Conservation (phyloP, 2,329 filamentous ascomycete genomes). For the Didymella pomorum region DNA sequence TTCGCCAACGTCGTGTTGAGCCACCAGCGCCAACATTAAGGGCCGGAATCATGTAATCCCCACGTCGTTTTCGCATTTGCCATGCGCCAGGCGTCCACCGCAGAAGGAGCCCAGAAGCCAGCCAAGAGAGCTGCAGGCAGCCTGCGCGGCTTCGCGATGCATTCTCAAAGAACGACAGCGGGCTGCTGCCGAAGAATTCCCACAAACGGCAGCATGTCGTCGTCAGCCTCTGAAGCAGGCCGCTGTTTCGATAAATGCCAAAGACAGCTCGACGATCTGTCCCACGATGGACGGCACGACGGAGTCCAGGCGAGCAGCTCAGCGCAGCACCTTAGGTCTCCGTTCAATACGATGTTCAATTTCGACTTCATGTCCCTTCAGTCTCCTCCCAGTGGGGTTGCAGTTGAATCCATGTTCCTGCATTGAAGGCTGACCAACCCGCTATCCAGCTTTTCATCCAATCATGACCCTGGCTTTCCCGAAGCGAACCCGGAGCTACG, state of each 20-base stretch:
- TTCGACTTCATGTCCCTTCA: constrained; percentile 9
- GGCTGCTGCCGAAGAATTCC: constrained; percentile 7
- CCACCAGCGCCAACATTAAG: constrained; percentile 14
- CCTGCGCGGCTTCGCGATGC: constrained; percentile 11
- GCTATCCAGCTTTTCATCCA: constrained; percentile 17
- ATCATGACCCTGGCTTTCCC: constrained; percentile 15
- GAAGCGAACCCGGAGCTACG: constrained; percentile 31
- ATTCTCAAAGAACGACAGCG: constrained; percentile 16
- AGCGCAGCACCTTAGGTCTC: constrained; percentile 5
- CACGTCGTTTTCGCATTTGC: constrained; percentile 21
- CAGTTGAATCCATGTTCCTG: constrained; percentile 24
- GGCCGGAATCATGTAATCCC: constrained; percentile 9
- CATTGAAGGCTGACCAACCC: constrained; percentile 22
- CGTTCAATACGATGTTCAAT: constrained; percentile 17
- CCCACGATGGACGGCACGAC: constrained; percentile 1
- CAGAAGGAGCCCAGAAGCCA: constrained; percentile 20
- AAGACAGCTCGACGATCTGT: constrained; percentile 1
- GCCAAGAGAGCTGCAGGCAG: constrained; percentile 14
- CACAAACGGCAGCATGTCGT: constrained; percentile 4
- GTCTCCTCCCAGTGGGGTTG: constrained; percentile 17
- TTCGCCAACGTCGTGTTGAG: constrained; percentile 18
- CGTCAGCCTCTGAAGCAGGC: constrained; percentile 25
- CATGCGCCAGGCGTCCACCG: constrained; percentile 22
- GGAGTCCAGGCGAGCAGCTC: constrained; percentile 1
- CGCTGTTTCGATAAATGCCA: constrained; percentile 25